Evolutionary conservation across 495 filamentous ascomycete genomes (phyloP), one percentile per base, ranked within the genome.

Genomic region (Cladorrhinum samala): DNA sequence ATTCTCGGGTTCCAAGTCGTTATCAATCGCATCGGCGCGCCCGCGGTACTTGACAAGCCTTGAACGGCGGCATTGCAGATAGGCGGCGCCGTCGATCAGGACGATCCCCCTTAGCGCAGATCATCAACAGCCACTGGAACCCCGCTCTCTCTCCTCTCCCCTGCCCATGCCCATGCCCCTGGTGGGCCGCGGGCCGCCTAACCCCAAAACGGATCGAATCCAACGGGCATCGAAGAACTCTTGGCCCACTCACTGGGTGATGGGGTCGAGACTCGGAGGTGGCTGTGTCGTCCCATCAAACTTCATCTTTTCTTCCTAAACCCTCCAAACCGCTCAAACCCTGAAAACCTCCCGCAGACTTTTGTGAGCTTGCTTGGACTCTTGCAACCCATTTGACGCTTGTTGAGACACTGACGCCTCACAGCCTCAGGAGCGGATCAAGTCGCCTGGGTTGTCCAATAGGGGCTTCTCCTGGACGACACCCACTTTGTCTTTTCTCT

Each of bases 331-430:
- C n/a, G 5, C n/a, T 41, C n/a, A 14, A 4, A 41, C n/a, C n/a
- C 17, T 41, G 39, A 41, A 18, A 41, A 18, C 11, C 17, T 41
- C 39, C n/a, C 39, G 4, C 21, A 17, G 23, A 30, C 24, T n/a
- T 33, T 47, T 25, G 14, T 47, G 16, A 45, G 20, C n/a, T 33
- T 16, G 21, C 16, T 47, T n/a, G 9, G 3, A 17, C 30, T 25
- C 13, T 30, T 46, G 13, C 43, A n/a, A n/a, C n/a, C 5, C 17
- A 41, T 14, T 41, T 41, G 39, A 41, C n/a, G 17, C 39, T 18
- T 41, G 20, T 47, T 23, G 45, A 47, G 45, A 47, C 45, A 47
- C 24, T 33, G 45, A 47, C 45, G 45, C 45, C 45, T 47, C 45
- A 47, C 45, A 47, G 45, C 45, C 45, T n/a, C 45, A 27, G 24